Evolutionary conservation across 768 basidiomycete genomes (phyloP).

Genomic region (Cystobasidiopsis lactophilus): DNA sequence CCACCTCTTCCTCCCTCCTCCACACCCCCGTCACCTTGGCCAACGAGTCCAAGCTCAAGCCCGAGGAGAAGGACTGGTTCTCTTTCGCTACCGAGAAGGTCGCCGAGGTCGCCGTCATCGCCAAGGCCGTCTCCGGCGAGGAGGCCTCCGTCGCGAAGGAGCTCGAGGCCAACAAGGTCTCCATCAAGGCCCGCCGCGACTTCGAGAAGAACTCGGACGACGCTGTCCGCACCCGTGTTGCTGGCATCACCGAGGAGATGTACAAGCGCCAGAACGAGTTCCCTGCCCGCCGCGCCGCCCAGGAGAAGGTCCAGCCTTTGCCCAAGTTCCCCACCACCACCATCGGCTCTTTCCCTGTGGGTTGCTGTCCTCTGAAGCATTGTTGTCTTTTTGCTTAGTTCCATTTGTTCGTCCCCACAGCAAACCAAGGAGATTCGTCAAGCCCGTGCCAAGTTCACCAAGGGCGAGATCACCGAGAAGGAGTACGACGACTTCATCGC

Average conservation of each 20-base stretch:
- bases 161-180: conserved; percentile 67
- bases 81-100: conserved; percentile 96
- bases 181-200: conserved; percentile 79
- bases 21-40: conserved; percentile 93
- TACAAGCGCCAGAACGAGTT: conserved; percentile 77
- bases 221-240: conserved; percentile 81
- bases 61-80: conserved; percentile 89
- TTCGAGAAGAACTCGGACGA: conserved; percentile 89
- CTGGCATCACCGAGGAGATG: conserved; percentile 63
- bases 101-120: conserved; percentile 65
- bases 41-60: conserved; percentile 70
- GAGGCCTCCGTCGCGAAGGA: conserved; percentile 43
- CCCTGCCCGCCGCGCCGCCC: conserved; percentile 61
- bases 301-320: conserved; percentile 66
- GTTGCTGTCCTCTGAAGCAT: conserved; percentile 14
- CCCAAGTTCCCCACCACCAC: conserved; percentile 98
- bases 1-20: conserved; percentile 90
- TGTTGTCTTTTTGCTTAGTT: neutral
- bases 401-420: conserved; percentile 26
- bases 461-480: conserved; percentile 61
- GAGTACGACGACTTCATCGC: conserved; percentile 96
- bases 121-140: conserved; percentile 61
- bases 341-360: conserved; percentile 88
- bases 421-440: conserved; percentile 99
- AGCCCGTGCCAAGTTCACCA: conserved; percentile 83